phyloP scores from a whole-genome alignment of 768 basidiomycete species.

The Rhizopogon roseolus region DNA sequence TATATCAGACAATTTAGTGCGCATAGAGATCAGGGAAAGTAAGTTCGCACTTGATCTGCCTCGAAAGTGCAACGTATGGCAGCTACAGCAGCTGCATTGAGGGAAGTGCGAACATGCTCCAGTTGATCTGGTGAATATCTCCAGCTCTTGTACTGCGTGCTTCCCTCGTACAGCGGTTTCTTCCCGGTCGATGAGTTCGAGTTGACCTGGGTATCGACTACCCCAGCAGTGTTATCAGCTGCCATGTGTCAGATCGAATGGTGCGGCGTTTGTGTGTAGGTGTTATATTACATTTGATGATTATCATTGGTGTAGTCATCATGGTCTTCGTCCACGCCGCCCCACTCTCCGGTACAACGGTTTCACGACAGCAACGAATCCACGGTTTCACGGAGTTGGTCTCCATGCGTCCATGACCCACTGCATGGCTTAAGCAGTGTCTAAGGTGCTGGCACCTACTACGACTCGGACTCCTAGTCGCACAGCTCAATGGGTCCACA shows the following conservation, averaged over 20 bases:
- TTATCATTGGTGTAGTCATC: too few relatives aligned
- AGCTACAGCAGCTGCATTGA: conserved; percentile 75
- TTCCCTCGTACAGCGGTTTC: conserved; percentile 63
- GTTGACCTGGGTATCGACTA: background rate
- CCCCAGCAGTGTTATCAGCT: background rate
- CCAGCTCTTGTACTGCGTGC: conserved; percentile 87
- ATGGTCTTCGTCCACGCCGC: too few relatives aligned
- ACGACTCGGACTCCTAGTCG: too few relatives aligned
- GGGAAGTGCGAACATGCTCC: conserved; percentile 46
- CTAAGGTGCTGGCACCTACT: too few relatives aligned
- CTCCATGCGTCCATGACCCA: too few relatives aligned
- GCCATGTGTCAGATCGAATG: conserved; percentile 1
- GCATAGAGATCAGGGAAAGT: background rate
- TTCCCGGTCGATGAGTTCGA: conserved; percentile 5
- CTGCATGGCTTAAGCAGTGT: too few relatives aligned
- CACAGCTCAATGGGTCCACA: too few relatives aligned
- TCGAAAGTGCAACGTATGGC: conserved; percentile 78
- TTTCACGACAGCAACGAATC: too few relatives aligned
- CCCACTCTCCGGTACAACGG: too few relatives aligned
- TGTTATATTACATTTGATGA: background rate
- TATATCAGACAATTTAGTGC: conserved; percentile 24
- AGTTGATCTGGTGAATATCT: conserved; percentile 74
- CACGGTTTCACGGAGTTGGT: too few relatives aligned
- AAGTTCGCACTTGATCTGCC: conserved; percentile 58
- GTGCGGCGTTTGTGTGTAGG: background rate